Evolutionary conservation across 805 yeast genomes (phyloP).

Genomic region (Candida sithepensis): DNA sequence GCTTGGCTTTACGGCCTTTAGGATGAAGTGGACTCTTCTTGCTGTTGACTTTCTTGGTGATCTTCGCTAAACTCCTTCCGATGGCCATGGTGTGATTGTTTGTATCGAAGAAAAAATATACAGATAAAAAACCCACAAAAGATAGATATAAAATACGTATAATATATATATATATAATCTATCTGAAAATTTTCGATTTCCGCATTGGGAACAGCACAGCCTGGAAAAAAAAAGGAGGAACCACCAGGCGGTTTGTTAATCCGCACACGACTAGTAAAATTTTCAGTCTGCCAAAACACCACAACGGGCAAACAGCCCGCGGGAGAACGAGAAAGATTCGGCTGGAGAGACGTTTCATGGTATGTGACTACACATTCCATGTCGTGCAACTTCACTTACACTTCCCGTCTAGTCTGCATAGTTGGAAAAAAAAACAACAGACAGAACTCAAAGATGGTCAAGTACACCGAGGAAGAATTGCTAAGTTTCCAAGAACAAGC

Average conservation of each 20-base stretch:
- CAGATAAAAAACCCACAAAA: too few species aligned
- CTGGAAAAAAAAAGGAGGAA: not conserved
- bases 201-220: conserved; percentile 8
- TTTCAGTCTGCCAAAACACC: not conserved
- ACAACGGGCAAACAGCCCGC: too few species aligned
- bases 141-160: not conserved
- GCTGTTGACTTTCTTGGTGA: conserved; percentile 54
- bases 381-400: too few species aligned
- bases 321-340: too few species aligned
- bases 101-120: not conserved
- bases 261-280: not conserved
- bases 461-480: conserved; percentile 70
- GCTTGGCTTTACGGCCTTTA: conserved; percentile 83
- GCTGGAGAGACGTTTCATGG: too few species aligned
- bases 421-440: not conserved
- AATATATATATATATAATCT: not conserved
- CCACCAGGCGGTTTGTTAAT: not conserved
- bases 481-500: conserved; percentile 54
- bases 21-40: conserved; percentile 69
- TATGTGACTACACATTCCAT: too few species aligned
- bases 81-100: conserved; percentile 15
- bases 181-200: not conserved
- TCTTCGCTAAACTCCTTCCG: conserved; percentile 63
- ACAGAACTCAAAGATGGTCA: conserved; percentile 1
- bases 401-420: too few species aligned